A percentile compares a stretch with the other conserved stretches of the same genome.
phyloP scores from a whole-genome alignment of 805 yeast genomes.

The Cyberlindnera mycetangii region DNA sequence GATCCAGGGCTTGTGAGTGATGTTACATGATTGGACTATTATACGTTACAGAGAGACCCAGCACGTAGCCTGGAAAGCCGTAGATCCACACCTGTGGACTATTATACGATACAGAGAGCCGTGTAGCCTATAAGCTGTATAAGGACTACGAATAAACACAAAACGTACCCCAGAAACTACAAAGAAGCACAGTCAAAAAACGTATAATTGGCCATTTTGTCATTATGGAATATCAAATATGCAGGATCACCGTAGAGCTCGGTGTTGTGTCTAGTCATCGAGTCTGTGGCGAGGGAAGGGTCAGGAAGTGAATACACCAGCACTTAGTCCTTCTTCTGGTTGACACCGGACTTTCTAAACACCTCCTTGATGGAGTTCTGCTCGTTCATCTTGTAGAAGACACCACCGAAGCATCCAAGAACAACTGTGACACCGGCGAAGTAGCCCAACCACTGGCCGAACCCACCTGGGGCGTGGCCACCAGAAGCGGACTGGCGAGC shows the following conservation, averaged over 20 bases:
- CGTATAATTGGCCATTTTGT: too few species aligned
- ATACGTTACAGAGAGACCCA: too few species aligned
- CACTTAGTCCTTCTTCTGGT: slow-evolving; percentile 12
- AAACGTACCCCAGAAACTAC: too few species aligned
- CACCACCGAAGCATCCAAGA: slow-evolving; percentile 23
- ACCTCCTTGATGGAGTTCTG: slow-evolving; percentile 20
- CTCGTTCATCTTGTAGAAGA: slow-evolving; percentile 27
- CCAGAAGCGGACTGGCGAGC: slow-evolving; percentile 23
- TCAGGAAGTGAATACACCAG: background rate
- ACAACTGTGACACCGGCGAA: slow-evolving; percentile 26
- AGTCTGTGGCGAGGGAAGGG: background rate
- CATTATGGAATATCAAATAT: too few species aligned
- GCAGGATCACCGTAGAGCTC: too few species aligned
- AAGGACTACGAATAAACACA: too few species aligned
- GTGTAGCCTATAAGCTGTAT: too few species aligned
- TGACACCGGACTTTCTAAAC: slow-evolving; percentile 23
- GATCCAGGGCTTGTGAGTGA: slow-evolving; percentile 29
- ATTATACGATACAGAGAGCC: too few species aligned
- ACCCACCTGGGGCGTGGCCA: slow-evolving; percentile 17
- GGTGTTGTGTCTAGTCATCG: background rate
- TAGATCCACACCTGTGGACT: too few species aligned
- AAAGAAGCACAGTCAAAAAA: too few species aligned
- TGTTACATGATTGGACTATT: background rate
- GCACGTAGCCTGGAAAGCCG: too few species aligned
- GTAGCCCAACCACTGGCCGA: slow-evolving; percentile 26